Evolutionary conservation across 495 filamentous ascomycete species (phyloP), one percentile per base, ranked within the genome.

Genomic region (Trichoderma erinaceum): DNA sequence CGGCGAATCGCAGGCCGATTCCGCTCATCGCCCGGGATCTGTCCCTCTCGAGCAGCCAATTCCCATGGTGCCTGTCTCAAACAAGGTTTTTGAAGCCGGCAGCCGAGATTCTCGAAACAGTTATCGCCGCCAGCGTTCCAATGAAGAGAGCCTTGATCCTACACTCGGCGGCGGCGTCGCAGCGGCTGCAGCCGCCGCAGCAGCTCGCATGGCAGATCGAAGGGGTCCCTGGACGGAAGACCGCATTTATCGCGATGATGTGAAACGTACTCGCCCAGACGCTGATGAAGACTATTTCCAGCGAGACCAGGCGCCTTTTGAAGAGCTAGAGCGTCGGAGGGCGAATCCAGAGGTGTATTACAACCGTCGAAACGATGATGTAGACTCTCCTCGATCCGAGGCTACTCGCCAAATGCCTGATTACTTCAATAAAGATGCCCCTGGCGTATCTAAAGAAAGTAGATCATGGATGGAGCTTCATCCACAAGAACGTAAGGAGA

Each of bases 101-200:
- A 75, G 77, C 66, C 74, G 77, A 10, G 69, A 73, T 11, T 80
- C 79, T 32, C 56, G 56, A 21, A 61, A 61, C 48, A 73, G 69
- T 41, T 69, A 74, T 68, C 70, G 72, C 68, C 32, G 74, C 68
- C 50, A 77, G 65, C 41, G 15, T 71, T 70, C 76, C 67, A 43
- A 68, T 10, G 63, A 38, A 18, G 69, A 44, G 68, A 72, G 64
- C 43, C 70, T 82, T 76, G 78, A 74, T 63, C 79, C 76, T 25
- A 78, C 80, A 69, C 82, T 80, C 25, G 79, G 80, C 46, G 79
- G 79, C n/a, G 83, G 81, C 38, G 76, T 81, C 50, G 75, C 83
- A 69, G 84, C 78, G 56, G 82, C 77, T 43, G 79, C 79, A 41
- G 77, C 56, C 56, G 25, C 78, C 35, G 81, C 78, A 32, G 73